phyloP scores from a whole-genome alignment of 2,329 filamentous ascomycete genomes.

The Calonectria pseudoreteaudii region DNA sequence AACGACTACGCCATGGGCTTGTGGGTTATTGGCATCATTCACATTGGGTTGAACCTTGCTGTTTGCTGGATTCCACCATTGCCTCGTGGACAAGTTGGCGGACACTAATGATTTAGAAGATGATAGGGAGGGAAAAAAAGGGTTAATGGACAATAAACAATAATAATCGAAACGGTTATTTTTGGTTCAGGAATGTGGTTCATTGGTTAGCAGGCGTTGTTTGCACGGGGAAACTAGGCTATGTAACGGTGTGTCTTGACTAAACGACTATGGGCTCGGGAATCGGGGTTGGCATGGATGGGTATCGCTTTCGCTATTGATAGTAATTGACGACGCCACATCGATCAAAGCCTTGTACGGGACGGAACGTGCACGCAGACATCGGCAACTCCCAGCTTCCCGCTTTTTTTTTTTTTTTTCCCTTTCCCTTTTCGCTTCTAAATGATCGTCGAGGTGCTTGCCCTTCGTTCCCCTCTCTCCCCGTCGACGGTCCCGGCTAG shows the following conservation, averaged over 20 bases:
- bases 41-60: slow-evolving; percentile 75
- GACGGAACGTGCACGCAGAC: not conserved
- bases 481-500: not conserved
- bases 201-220: slow-evolving; percentile 13
- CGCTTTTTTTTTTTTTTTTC: slow-evolving; percentile 2
- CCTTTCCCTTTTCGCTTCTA: not conserved
- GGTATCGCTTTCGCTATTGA: not conserved
- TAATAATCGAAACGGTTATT: not conserved
- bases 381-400: not conserved
- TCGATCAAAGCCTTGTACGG: not conserved
- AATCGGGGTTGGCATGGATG: not conserved
- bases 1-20: slow-evolving; percentile 75
- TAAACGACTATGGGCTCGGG: not conserved
- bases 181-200: not conserved
- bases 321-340: not conserved
- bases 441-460: not conserved
- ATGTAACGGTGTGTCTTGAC: not conserved
- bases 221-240: not conserved
- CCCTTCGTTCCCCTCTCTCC: not conserved
- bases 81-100: slow-evolving; percentile 58
- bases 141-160: not conserved
- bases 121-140: not conserved
- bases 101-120: slow-evolving; percentile 31
- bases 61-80: slow-evolving; percentile 69
- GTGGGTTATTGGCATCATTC: slow-evolving; percentile 86